Conservation (phyloP, 2,329 filamentous ascomycete genomes). For the Colletotrichum echinochloae region DNA sequence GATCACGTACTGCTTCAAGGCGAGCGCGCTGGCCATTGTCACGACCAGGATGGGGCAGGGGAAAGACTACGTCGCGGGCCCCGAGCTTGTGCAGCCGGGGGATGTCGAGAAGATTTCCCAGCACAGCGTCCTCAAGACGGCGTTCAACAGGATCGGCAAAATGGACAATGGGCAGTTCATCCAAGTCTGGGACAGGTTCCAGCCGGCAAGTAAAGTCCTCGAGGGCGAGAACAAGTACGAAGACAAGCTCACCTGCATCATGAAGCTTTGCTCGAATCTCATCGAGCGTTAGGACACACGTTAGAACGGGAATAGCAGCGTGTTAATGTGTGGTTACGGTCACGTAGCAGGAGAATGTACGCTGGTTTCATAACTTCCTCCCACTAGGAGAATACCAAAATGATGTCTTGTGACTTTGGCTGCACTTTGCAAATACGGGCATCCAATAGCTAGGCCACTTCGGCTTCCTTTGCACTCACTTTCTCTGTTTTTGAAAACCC, state of each 20-base stretch:
- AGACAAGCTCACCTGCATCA: background rate
- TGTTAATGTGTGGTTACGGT: too few species aligned
- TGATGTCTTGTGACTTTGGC: background rate
- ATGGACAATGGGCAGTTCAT: conserved; percentile 41
- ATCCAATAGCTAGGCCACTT: background rate
- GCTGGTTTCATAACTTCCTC: too few species aligned
- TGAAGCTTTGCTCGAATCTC: background rate
- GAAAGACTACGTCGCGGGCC: background rate
- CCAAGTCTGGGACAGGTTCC: conserved; percentile 44
- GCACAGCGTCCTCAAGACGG: background rate
- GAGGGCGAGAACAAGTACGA: background rate
- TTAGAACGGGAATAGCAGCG: background rate
- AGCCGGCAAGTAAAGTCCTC: background rate
- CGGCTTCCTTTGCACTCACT: background rate
- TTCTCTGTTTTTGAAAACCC: background rate
- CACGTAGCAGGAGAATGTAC: background rate
- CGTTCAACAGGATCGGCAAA: conserved; percentile 3
- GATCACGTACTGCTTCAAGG: conserved; percentile 47
- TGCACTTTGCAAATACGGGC: background rate
- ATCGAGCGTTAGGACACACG: background rate
- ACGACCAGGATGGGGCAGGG: conserved; percentile 8
- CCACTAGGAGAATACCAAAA: background rate
- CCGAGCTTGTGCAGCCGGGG: conserved; percentile 17
- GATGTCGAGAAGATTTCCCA: conserved; percentile 26
- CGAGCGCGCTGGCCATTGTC: conserved; percentile 38